Conservation (phyloP, 2,329 filamentous ascomycete genomes). For the Tolypocladium guangdongense region DNA sequence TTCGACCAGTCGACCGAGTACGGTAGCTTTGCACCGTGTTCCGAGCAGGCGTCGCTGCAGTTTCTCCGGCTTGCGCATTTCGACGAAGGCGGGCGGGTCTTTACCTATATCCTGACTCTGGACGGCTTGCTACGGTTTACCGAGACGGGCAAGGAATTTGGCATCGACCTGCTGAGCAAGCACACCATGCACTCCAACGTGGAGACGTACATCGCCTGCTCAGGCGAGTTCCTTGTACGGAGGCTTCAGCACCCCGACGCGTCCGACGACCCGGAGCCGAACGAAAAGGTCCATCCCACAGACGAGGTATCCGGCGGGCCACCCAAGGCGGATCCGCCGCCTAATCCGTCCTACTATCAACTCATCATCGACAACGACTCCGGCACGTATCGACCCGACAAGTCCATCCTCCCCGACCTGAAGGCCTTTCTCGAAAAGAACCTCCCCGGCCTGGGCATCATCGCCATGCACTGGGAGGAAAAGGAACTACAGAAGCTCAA, state of each 20-base stretch:
- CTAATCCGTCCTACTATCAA: slow-evolving; percentile 55
- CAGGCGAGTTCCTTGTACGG: slow-evolving; percentile 86
- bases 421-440: slow-evolving; percentile 59
- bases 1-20: slow-evolving; percentile 68
- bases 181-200: slow-evolving; percentile 97
- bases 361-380: slow-evolving; percentile 92
- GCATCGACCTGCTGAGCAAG: slow-evolving; percentile 85
- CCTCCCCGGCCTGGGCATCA: slow-evolving; percentile 66
- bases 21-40: slow-evolving; percentile 56
- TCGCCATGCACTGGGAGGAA: slow-evolving; percentile 69
- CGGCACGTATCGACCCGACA: slow-evolving; percentile 85
- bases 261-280: slow-evolving; percentile 29
- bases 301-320: slow-evolving; percentile 36
- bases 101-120: slow-evolving; percentile 84
- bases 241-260: slow-evolving; percentile 43
- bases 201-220: slow-evolving; percentile 80
- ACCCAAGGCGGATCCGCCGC: slow-evolving; percentile 29
- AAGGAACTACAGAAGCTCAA: slow-evolving; percentile 66
- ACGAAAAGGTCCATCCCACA: slow-evolving; percentile 39
- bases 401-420: slow-evolving; percentile 60
- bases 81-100: slow-evolving; percentile 75
- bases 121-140: slow-evolving; percentile 85
- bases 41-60: slow-evolving; percentile 59
- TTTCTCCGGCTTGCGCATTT: slow-evolving; percentile 82
- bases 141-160: slow-evolving; percentile 91